These are phyloP conservation scores for Rhodotorula diobovata DNA, from an alignment of 768 basidiomycete species.

Conservation along the genomic window DNA sequence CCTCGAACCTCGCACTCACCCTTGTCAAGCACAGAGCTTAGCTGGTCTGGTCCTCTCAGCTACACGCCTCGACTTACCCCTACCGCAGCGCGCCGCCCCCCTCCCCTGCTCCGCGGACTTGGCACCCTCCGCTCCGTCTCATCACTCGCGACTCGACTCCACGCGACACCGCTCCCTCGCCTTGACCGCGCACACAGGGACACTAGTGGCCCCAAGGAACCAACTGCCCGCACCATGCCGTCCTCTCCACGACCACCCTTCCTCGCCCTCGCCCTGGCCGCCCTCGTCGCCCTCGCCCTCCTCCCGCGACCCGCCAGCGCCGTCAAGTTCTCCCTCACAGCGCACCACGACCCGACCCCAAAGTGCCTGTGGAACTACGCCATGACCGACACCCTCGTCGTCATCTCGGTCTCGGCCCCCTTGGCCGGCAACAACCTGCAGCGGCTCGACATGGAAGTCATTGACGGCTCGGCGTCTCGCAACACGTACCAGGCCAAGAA, in stretches of 20 bases:
- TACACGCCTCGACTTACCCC: too few relatives aligned
- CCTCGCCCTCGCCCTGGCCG: neutral
- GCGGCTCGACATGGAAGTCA: constrained; percentile 86
- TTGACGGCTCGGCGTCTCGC: constrained; percentile 75
- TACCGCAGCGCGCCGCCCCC: too few relatives aligned
- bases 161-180: too few relatives aligned
- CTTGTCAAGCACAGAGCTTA: too few relatives aligned
- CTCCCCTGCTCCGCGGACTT: too few relatives aligned
- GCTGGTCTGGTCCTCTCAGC: too few relatives aligned
- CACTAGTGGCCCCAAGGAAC: neutral
- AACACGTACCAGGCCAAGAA: constrained; percentile 89
- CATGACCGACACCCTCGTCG: constrained; percentile 78
- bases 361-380: constrained; percentile 97
- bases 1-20: too few relatives aligned
- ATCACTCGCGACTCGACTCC: too few relatives aligned
- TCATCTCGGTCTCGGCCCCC: constrained; percentile 90
- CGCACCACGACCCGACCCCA: constrained; percentile 64
- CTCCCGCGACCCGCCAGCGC: too few relatives aligned
- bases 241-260: neutral
- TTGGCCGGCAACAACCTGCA: constrained; percentile 36
- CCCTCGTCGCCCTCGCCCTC: constrained; percentile 41
- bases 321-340: constrained; percentile 78
- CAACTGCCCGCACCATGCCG: neutral
- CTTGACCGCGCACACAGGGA: too few relatives aligned
- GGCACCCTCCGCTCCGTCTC: too few relatives aligned